Conservation (phyloP, 805 yeast genomes). For the Yamadazyma paraphyllophila region DNA sequence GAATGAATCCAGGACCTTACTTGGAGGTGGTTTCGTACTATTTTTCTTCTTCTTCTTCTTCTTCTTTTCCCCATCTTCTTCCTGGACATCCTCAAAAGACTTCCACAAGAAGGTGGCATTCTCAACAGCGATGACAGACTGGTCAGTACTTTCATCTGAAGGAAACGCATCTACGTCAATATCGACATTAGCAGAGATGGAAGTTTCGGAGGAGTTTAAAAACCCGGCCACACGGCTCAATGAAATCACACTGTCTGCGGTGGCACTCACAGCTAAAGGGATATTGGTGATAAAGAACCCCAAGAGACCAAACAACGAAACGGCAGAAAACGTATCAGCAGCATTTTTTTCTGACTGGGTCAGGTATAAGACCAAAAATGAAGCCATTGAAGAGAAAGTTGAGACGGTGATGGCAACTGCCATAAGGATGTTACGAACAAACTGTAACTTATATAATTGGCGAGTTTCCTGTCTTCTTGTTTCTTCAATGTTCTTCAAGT, state of each 20-base stretch:
- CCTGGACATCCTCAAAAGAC: constrained; percentile 18
- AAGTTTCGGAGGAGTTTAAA: constrained; percentile 42
- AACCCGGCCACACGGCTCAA: constrained; percentile 54
- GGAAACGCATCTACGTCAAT: constrained; percentile 20
- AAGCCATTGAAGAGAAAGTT: constrained; percentile 64
- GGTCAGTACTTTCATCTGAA: constrained; percentile 15
- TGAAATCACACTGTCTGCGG: constrained; percentile 65
- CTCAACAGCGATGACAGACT: constrained; percentile 20
- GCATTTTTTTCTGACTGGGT: constrained; percentile 40
- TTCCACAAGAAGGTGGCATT: constrained; percentile 33
- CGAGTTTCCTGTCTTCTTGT: constrained; percentile 62
- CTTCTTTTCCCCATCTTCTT: constrained; percentile 7
- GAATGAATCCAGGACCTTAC: constrained; percentile 1
- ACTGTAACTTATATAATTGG: constrained; percentile 60
- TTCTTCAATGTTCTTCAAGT: constrained; percentile 50
- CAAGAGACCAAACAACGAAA: constrained; percentile 63
- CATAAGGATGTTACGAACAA: constrained; percentile 56
- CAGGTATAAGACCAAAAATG: constrained; percentile 39
- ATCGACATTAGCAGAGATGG: constrained; percentile 33
- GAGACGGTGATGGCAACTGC: constrained; percentile 70
- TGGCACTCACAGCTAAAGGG: constrained; percentile 67
- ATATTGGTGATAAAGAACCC: constrained; percentile 62
- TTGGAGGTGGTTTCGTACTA: constrained; percentile 1
- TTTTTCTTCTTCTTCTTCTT: constrained; percentile 3
- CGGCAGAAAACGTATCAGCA: constrained; percentile 65